phyloP scores from a whole-genome alignment of 139 green algal species.

The Pleodorina starrii region DNA sequence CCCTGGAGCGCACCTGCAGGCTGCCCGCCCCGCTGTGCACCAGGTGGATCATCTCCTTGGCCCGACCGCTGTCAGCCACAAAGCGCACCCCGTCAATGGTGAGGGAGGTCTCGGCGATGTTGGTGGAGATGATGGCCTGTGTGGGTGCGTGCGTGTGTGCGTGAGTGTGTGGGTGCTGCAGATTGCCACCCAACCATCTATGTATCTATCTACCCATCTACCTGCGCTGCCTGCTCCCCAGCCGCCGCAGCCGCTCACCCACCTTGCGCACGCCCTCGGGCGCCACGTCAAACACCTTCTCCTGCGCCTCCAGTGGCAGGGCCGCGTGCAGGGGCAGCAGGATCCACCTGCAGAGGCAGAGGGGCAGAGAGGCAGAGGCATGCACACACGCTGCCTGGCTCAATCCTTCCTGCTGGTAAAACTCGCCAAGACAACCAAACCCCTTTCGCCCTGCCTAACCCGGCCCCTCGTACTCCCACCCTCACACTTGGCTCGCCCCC shows the following conservation, averaged over 20 bases:
- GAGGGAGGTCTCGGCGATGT: constrained; percentile 92
- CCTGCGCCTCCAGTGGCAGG: constrained; percentile 58
- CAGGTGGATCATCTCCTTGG: constrained; percentile 69
- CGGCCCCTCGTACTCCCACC: too few relatives aligned
- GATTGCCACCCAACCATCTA: too few relatives aligned
- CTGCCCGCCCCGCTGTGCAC: constrained; percentile 51
- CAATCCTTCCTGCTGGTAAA: too few relatives aligned
- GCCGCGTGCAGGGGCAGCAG: constrained; percentile 52
- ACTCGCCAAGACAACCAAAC: too few relatives aligned
- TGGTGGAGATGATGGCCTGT: constrained; percentile 86
- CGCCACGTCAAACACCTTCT: constrained; percentile 63
- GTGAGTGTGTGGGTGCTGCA: too few relatives aligned
- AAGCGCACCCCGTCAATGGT: constrained; percentile 85
- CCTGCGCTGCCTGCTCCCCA: too few relatives aligned
- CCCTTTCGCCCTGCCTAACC: too few relatives aligned
- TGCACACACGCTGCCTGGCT: background rate
- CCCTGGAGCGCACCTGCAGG: constrained; percentile 63
- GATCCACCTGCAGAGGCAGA: constrained; percentile 32
- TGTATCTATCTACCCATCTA: too few relatives aligned
- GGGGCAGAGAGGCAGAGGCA: background rate
- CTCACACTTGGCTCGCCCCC: too few relatives aligned
- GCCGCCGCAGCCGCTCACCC: background rate
- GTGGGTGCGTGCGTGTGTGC: too few relatives aligned
- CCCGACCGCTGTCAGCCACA: constrained; percentile 60
- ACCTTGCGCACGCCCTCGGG: constrained; percentile 65